Percentiles rank a stretch among this genome's conserved stretches.
phyloP scores from a whole-genome alignment of 1,284 basidiomycete genomes.

The Tilletia walkeri region DNA sequence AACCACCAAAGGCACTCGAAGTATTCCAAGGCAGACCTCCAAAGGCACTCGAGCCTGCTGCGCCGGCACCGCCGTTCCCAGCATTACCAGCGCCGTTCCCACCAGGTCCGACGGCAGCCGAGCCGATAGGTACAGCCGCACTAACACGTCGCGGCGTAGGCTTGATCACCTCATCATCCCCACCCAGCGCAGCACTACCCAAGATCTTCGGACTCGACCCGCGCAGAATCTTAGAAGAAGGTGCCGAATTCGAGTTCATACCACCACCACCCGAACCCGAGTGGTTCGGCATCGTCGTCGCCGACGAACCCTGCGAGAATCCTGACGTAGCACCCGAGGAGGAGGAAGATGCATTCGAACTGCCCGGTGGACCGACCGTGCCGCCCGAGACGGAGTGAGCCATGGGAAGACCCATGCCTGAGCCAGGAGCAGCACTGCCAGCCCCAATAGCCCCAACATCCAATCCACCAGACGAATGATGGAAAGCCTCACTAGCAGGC shows the following conservation, averaged over 20 bases:
- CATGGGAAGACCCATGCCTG: background rate
- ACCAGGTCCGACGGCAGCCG: conserved; percentile 11
- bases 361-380: background rate
- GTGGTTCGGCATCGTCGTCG: conserved; percentile 23
- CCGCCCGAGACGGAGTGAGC: background rate
- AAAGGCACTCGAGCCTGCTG: background rate
- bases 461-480: conserved; percentile 24
- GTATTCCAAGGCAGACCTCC: background rate
- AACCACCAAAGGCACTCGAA: background rate
- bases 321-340: background rate
- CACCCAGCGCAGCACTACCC: conserved; percentile 52
- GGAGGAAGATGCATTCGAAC: background rate
- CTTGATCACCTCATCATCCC: conserved; percentile 53
- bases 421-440: background rate
- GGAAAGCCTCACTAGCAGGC: conserved; percentile 31
- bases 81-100: background rate
- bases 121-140: conserved; percentile 38
- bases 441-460: background rate
- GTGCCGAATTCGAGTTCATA: background rate
- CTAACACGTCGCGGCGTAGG: conserved; percentile 45
- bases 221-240: background rate
- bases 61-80: background rate
- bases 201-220: conserved; percentile 37
- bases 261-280: background rate
- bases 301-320: conserved; percentile 32